Conservation (phyloP, 1,284 basidiomycete species). For the Puccinia coronata region DNA sequence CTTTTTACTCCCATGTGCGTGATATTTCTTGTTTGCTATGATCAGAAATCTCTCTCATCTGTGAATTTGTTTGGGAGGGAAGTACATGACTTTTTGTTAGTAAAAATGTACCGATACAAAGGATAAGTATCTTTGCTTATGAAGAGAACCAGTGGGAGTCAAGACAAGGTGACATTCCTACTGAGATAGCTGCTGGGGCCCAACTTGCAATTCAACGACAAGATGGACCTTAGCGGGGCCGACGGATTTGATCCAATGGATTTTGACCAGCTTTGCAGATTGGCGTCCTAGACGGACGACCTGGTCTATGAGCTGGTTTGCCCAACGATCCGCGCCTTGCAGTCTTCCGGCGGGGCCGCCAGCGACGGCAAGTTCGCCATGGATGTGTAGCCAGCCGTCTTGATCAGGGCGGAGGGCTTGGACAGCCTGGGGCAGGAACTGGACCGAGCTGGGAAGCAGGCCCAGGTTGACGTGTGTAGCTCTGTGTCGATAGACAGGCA, state of each 20-base stretch:
- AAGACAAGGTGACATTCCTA: no score
- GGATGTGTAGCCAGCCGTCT: slow-evolving; percentile 44
- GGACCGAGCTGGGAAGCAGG: slow-evolving; percentile 30
- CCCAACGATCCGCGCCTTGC: slow-evolving; percentile 1
- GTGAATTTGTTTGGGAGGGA: no score
- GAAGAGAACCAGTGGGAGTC: no score
- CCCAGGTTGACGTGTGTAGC: slow-evolving; percentile 44
- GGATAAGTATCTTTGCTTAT: no score
- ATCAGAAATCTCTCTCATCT: no score
- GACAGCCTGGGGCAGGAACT: slow-evolving; percentile 38
- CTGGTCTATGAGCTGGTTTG: neutral
- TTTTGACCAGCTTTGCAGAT: neutral
- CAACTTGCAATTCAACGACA: slow-evolving; percentile 30
- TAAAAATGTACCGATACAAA: no score
- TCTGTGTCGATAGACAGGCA: slow-evolving; percentile 17
- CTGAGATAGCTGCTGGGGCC: neutral
- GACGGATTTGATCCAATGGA: slow-evolving; percentile 35
- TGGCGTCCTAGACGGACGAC: slow-evolving; percentile 1
- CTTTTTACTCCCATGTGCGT: no score
- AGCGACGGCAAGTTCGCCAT: slow-evolving; percentile 30
- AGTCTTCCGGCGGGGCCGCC: slow-evolving; percentile 12
- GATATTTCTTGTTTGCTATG: no score
- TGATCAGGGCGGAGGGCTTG: slow-evolving; percentile 24
- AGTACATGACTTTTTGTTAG: no score
- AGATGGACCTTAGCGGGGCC: slow-evolving; percentile 33